phyloP scores from a whole-genome alignment of 2,329 filamentous ascomycete genomes.

The Didymella exigua region DNA sequence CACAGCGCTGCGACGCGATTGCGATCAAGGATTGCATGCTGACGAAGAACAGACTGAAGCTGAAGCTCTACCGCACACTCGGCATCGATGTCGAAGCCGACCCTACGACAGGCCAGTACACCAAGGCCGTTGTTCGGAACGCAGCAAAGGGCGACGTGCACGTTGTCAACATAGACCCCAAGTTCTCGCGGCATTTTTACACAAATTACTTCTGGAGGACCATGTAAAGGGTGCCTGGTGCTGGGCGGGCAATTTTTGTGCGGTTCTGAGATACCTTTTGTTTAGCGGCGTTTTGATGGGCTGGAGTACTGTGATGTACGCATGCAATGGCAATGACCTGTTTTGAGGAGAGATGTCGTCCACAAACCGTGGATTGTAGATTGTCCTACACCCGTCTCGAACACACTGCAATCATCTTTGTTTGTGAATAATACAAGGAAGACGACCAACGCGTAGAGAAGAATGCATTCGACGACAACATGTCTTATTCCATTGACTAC shows the following conservation, averaged over 20 bases:
- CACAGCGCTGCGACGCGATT: background rate
- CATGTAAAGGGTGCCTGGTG: slow-evolving; percentile 58
- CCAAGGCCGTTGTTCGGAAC: slow-evolving; percentile 83
- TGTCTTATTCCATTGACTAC: background rate
- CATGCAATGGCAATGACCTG: background rate
- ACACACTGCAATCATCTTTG: too few relatives aligned
- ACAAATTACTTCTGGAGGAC: slow-evolving; percentile 96
- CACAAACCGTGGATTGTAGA: too few relatives aligned
- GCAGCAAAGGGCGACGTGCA: slow-evolving; percentile 88
- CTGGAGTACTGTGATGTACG: background rate
- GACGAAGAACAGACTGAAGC: slow-evolving; percentile 64
- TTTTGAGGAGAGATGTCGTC: background rate
- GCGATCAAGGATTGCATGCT: background rate
- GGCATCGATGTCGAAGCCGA: slow-evolving; percentile 90
- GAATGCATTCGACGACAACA: background rate
- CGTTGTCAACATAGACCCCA: slow-evolving; percentile 91
- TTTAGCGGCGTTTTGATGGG: background rate
- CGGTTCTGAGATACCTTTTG: slow-evolving; percentile 9
- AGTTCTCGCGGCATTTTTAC: slow-evolving; percentile 90
- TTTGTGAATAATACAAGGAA: background rate
- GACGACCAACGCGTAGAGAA: background rate
- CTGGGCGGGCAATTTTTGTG: background rate
- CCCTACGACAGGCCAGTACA: slow-evolving; percentile 74
- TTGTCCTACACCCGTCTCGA: background rate
- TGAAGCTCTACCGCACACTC: slow-evolving; percentile 89